Conservation (phyloP, 306 rosid genomes). For the Ormosia semicastrata region DNA sequence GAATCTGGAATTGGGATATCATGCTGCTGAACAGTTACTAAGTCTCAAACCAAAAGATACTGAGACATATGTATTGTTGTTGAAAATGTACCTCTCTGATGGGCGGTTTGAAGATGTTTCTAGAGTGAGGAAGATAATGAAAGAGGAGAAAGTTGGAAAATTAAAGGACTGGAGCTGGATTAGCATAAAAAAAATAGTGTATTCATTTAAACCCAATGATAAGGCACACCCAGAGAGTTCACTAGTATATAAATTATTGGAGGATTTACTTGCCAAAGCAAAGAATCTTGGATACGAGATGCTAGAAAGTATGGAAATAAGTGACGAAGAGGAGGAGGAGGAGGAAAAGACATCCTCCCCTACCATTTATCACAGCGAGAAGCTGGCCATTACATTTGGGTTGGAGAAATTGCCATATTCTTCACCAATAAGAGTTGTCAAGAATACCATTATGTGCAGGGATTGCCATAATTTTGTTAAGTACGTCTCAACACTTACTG, state of each 20-base stretch:
- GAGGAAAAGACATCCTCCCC: slow-evolving; percentile 41
- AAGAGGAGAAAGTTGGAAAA: slow-evolving; percentile 59
- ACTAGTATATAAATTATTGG: slow-evolving; percentile 45
- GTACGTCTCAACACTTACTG: slow-evolving; percentile 49
- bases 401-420: slow-evolving; percentile 57
- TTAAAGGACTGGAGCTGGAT: slow-evolving; percentile 91
- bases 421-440: slow-evolving; percentile 59
- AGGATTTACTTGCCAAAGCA: slow-evolving; percentile 53
- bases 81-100: slow-evolving; percentile 62
- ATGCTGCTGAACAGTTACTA: slow-evolving; percentile 74
- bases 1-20: slow-evolving; percentile 56
- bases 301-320: slow-evolving; percentile 47
- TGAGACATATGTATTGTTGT: slow-evolving; percentile 53
- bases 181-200: slow-evolving; percentile 65
- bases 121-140: slow-evolving; percentile 68
- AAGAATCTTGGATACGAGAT: slow-evolving; percentile 62
- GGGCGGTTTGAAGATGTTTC: slow-evolving; percentile 67
- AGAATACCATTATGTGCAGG: slow-evolving; percentile 71
- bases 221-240: slow-evolving; percentile 41
- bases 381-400: slow-evolving; percentile 73
- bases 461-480: slow-evolving; percentile 78
- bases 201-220: slow-evolving; percentile 70
- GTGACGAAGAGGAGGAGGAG: slow-evolving; percentile 43
- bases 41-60: slow-evolving; percentile 69
- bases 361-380: slow-evolving; percentile 69